A percentile compares a stretch with the other conserved stretches of the same genome.
Conservation (phyloP, 306 rosid species). For the Datisca glomerata region DNA sequence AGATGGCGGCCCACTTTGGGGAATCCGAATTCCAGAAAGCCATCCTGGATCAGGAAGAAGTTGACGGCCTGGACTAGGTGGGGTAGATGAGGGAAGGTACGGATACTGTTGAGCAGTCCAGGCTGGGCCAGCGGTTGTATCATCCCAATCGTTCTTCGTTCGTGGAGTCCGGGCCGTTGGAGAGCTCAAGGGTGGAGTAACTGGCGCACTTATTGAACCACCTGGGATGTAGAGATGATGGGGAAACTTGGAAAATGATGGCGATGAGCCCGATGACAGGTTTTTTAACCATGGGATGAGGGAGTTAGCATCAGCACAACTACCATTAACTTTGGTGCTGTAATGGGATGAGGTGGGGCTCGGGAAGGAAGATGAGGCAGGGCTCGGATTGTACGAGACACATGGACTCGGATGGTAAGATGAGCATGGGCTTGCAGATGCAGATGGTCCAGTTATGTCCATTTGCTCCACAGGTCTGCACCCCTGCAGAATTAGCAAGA, state of each 20-base stretch:
- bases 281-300: conserved; percentile 89
- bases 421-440: conserved; percentile 57
- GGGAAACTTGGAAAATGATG: conserved; percentile 60
- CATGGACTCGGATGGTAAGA: conserved; percentile 72
- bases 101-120: conserved; percentile 46
- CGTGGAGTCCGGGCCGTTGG: conserved; percentile 70
- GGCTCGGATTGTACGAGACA: conserved; percentile 87
- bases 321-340: conserved; percentile 32
- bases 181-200: conserved; percentile 89
- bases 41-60: conserved; percentile 51
- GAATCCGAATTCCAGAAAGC: conserved; percentile 60
- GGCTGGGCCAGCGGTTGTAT: conserved; percentile 29
- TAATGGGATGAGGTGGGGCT: conserved; percentile 65
- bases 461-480: conserved; percentile 61
- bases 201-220: conserved; percentile 83
- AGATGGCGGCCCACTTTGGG: conserved; percentile 57
- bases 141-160: conserved; percentile 48
- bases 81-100: conserved; percentile 63
- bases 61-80: conserved; percentile 76
- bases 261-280: conserved; percentile 72
- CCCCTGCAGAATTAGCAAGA: conserved; percentile 40
- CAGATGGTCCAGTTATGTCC: conserved; percentile 51
- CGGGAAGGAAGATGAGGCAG: conserved; percentile 79
- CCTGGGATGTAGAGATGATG: conserved; percentile 41
- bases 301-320: conserved; percentile 40